Evolutionary conservation across 306 rosid genomes (phyloP).

Genomic region (Mucuna pruriens): DNA sequence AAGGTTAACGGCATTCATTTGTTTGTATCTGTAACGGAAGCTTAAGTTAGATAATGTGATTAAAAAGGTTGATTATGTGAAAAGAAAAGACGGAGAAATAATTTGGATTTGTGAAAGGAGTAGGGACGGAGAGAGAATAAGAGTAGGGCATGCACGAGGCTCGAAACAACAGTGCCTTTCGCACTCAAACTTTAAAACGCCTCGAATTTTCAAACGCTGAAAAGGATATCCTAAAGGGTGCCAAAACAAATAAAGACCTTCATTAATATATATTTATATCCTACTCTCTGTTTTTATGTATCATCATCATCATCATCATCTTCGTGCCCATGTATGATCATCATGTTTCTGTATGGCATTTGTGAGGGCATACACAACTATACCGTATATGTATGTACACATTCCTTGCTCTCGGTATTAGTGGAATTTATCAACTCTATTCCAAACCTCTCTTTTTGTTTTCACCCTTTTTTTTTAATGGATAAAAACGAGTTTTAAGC

Average conservation of each 20-base stretch:
- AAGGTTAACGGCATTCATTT: neutral
- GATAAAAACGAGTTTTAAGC: too few species aligned
- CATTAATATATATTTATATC: neutral
- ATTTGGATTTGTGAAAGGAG: neutral
- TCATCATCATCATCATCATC: neutral
- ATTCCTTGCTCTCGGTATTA: neutral
- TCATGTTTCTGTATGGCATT: neutral
- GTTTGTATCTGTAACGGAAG: neutral
- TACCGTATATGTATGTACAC: neutral
- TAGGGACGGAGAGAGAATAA: neutral
- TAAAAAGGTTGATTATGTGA: neutral
- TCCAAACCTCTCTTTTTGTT: too few species aligned
- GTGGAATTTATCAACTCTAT: neutral
- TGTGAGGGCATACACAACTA: neutral
- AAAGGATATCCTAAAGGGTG: slow-evolving; percentile 35
- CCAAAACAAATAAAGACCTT: slow-evolving; percentile 19
- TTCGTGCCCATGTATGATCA: neutral
- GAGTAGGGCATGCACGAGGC: slow-evolving; percentile 51
- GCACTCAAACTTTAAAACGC: slow-evolving; percentile 52
- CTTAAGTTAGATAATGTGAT: neutral
- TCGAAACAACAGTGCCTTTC: slow-evolving; percentile 50
- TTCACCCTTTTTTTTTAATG: too few species aligned
- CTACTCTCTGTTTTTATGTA: too few species aligned
- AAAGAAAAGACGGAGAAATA: neutral
- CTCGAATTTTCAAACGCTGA: slow-evolving; percentile 50